phyloP scores from a whole-genome alignment of 495 filamentous ascomycete species.

The Lasiosphaeria miniovina region DNA sequence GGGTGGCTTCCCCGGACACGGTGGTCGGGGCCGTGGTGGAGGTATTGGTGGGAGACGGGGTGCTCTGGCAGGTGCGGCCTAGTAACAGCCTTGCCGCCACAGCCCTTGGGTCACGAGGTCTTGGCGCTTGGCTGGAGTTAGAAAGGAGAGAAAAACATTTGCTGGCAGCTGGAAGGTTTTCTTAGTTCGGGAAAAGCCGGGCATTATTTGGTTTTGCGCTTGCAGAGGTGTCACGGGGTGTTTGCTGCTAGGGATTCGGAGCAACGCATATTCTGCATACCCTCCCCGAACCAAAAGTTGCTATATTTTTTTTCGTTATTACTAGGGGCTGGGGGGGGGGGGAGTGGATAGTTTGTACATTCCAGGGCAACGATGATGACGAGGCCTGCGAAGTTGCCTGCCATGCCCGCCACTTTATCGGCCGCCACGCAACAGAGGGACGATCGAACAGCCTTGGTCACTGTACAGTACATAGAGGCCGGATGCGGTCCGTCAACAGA shows the following conservation, averaged over 20 bases:
- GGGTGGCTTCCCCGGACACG: conserved; percentile 62
- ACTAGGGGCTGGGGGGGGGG: not conserved
- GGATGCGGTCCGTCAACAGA: not conserved
- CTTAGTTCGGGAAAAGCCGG: conserved; percentile 6
- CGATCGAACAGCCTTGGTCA: not conserved
- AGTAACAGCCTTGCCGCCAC: conserved; percentile 10
- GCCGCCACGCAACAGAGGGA: not conserved
- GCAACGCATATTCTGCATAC: conserved; percentile 10
- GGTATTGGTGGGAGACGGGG: conserved; percentile 54
- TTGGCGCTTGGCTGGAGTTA: not conserved
- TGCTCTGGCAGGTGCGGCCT: conserved; percentile 33
- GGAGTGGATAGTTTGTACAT: not conserved
- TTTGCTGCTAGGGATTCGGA: conserved; percentile 4
- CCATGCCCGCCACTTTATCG: not conserved
- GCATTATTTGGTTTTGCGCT: not conserved
- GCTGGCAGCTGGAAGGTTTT: not conserved
- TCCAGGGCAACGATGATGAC: not conserved
- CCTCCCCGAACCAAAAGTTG: conserved; percentile 8
- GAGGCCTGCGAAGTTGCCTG: not conserved
- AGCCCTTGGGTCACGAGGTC: not conserved
- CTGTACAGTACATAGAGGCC: not conserved
- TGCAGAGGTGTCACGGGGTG: not conserved
- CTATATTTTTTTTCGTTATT: conserved; percentile 10
- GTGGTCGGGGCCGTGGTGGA: conserved; percentile 49
- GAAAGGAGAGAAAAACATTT: not conserved